A percentile compares a stretch with the other conserved stretches of the same genome.
These are phyloP conservation scores for Fistulinella prunicolor DNA, from an alignment of 768 basidiomycete species.

Conservation along the genomic window DNA sequence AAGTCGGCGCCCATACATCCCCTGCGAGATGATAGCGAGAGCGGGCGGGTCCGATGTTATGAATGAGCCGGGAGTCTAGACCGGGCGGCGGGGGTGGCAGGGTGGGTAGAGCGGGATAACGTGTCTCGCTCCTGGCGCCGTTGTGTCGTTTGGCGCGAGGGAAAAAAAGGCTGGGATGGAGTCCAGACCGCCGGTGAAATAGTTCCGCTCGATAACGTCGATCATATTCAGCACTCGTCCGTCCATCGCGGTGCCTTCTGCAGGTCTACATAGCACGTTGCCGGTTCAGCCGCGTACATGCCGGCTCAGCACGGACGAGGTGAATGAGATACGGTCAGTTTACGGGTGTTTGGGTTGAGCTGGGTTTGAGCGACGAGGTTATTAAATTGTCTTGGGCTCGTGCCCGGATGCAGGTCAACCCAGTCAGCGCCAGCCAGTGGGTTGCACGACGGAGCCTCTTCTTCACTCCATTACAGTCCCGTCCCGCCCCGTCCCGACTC, in stretches of 20 bases:
- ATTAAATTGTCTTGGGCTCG: constrained; percentile 23
- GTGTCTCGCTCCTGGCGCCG: constrained; percentile 22
- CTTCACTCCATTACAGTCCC: constrained; percentile 3
- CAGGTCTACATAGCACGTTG: too few relatives aligned
- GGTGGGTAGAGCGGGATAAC: constrained; percentile 14
- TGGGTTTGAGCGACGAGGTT: constrained; percentile 18
- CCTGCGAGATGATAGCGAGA: too few relatives aligned
- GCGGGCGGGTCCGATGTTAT: background rate
- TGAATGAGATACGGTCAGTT: constrained; percentile 17
- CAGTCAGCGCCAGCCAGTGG: constrained; percentile 8
- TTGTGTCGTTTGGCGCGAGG: constrained; percentile 15
- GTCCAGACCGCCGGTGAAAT: constrained; percentile 26
- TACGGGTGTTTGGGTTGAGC: constrained; percentile 24
- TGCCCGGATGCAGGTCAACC: constrained; percentile 9
- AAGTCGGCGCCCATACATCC: too few relatives aligned
- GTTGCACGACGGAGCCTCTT: background rate
- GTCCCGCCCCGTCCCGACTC: constrained; percentile 7
- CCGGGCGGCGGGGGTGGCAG: constrained; percentile 3
- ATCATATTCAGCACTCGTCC: constrained; percentile 21
- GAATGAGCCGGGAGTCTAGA: constrained; percentile 11
- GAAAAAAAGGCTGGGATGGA: constrained; percentile 9
- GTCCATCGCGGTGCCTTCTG: background rate
- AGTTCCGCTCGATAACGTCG: constrained; percentile 24
- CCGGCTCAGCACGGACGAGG: background rate
- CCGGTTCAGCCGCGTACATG: too few relatives aligned